Conservation (phyloP, 306 rosid genomes). For the Cicer yamashitae region DNA sequence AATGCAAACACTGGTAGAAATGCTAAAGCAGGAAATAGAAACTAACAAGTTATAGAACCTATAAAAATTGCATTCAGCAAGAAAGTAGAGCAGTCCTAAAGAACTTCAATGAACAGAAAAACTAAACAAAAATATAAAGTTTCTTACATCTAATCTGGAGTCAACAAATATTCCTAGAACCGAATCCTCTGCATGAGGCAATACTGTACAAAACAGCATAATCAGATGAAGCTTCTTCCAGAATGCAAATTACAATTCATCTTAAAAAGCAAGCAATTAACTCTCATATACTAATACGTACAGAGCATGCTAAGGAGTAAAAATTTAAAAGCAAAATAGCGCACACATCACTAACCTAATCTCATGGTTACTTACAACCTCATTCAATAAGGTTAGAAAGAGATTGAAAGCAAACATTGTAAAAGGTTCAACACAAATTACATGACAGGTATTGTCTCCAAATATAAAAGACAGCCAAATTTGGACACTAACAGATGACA, state of each 20-base stretch:
- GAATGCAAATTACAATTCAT: constrained; percentile 30
- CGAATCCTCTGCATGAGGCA: constrained; percentile 83
- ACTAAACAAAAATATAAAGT: constrained; percentile 18
- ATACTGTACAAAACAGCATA: constrained; percentile 61
- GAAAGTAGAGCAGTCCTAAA: constrained; percentile 1
- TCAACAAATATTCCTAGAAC: constrained; percentile 90
- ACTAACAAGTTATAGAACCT: background rate
- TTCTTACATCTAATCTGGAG: constrained; percentile 84
- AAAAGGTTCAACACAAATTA: background rate
- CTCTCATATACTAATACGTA: background rate
- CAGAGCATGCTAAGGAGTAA: background rate
- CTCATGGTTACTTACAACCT: background rate
- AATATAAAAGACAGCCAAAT: constrained; percentile 11
- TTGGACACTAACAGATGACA: constrained; percentile 18
- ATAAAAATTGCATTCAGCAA: background rate
- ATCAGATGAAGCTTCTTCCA: constrained; percentile 28
- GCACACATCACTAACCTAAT: constrained; percentile 22
- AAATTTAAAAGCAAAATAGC: constrained; percentile 1
- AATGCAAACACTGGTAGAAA: constrained; percentile 93
- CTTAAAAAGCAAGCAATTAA: constrained; percentile 16
- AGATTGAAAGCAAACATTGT: constrained; percentile 11
- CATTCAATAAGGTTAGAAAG: constrained; percentile 5
- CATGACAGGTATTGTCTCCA: constrained; percentile 17
- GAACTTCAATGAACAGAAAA: constrained; percentile 13
- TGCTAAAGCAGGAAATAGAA: constrained; percentile 65